Percentiles rank a stretch among this genome's conserved stretches.
Evolutionary conservation across 306 rosid genomes (phyloP).

Genomic region (Geum urbanum): DNA sequence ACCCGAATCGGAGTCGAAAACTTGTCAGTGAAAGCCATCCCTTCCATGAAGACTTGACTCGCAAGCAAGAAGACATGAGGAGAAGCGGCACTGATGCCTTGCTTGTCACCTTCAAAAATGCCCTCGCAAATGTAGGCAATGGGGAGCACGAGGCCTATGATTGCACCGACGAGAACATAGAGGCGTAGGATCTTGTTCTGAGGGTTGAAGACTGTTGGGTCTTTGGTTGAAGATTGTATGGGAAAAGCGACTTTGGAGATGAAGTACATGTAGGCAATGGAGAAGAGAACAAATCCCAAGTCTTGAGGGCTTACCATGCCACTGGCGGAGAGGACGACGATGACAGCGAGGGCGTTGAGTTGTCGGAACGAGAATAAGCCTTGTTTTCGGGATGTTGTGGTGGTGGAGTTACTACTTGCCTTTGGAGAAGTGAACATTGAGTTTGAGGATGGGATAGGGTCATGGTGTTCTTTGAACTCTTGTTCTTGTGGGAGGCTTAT

Average conservation of each 20-base stretch:
- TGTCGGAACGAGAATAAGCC: conserved; percentile 55
- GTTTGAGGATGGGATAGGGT: conserved; percentile 22
- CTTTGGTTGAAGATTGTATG: conserved; percentile 25
- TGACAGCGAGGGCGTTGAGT: conserved; percentile 54
- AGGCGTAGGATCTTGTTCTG: conserved; percentile 47
- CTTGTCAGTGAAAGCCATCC: conserved; percentile 41
- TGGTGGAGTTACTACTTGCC: background rate
- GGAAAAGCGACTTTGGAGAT: conserved; percentile 71
- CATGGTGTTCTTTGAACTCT: conserved; percentile 39
- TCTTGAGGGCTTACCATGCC: conserved; percentile 74
- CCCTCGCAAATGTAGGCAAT: conserved; percentile 70
- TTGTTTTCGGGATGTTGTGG: conserved; percentile 8
- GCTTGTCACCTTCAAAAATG: conserved; percentile 61
- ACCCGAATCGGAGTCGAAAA: conserved; percentile 69
- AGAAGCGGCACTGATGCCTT: conserved; percentile 77
- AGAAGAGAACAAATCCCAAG: conserved; percentile 54
- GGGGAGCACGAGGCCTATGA: conserved; percentile 67
- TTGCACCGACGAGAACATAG: conserved; percentile 47
- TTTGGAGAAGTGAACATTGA: conserved; percentile 4
- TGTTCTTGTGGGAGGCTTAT: conserved; percentile 54
- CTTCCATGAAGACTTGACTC: conserved; percentile 91
- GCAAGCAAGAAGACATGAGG: conserved; percentile 84
- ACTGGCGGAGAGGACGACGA: conserved; percentile 60
- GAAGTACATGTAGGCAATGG: conserved; percentile 54
- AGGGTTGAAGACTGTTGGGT: conserved; percentile 39